Conservation (phyloP, 176 grass and related monocot genomes). For the Eragrostis curvula region DNA sequence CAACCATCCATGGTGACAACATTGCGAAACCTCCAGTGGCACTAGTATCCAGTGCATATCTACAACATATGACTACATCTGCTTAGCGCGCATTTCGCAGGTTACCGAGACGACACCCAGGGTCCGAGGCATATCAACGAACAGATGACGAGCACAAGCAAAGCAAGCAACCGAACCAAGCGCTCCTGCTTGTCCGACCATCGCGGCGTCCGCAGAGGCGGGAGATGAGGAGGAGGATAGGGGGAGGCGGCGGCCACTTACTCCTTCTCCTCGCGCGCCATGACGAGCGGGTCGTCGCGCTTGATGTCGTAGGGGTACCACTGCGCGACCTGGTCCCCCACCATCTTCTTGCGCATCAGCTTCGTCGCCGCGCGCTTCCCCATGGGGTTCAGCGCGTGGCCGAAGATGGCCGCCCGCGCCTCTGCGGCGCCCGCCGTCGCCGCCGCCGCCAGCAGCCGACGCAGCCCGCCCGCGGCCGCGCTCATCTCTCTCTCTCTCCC, state of each 20-base stretch:
- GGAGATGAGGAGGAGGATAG: background rate
- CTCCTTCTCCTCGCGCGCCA: conserved; percentile 74
- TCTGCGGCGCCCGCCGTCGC: conserved; percentile 48
- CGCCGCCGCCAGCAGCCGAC: conserved; percentile 56
- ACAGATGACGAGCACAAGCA: conserved; percentile 1
- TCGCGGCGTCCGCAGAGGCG: too few relatives aligned
- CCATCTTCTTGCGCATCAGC: conserved; percentile 73
- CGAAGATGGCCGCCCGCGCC: conserved; percentile 71
- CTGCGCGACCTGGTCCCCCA: conserved; percentile 67
- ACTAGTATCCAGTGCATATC: too few relatives aligned
- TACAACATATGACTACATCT: background rate
- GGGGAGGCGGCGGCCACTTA: conserved; percentile 32
- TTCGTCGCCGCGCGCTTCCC: conserved; percentile 75
- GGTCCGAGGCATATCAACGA: background rate
- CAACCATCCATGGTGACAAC: background rate
- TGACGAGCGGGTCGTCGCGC: conserved; percentile 63
- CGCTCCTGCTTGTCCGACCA: background rate
- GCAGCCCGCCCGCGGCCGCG: conserved; percentile 52
- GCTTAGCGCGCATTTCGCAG: background rate
- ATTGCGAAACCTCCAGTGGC: too few relatives aligned
- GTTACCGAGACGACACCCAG: background rate
- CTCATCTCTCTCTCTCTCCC: conserved; percentile 37
- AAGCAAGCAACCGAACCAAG: background rate
- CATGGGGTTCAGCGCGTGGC: conserved; percentile 59
- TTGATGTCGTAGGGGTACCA: conserved; percentile 86